phyloP scores from a whole-genome alignment of 208 protist species.

The Lotmaria passim region DNA sequence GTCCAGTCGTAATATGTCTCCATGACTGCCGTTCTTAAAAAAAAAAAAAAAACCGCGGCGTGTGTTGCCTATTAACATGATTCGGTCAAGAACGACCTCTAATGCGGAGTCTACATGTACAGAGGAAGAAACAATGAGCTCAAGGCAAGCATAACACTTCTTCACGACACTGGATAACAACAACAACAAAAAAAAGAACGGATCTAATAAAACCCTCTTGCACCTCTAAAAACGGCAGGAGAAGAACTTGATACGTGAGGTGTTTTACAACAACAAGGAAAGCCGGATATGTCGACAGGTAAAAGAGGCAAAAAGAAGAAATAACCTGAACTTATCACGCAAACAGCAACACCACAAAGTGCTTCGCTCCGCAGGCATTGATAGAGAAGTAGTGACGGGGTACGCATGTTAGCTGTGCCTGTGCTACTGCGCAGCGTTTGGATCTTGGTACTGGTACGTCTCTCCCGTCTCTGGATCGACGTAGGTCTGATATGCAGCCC shows the following conservation, averaged over 20 bases:
- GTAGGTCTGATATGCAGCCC: conserved; percentile 27
- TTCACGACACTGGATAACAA: too few species aligned
- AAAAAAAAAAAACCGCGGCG: too few species aligned
- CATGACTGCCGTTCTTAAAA: too few species aligned
- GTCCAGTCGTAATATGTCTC: too few species aligned
- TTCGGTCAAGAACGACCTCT: conserved; percentile 6
- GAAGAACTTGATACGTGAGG: too few species aligned
- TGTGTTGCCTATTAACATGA: not conserved
- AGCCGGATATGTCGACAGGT: too few species aligned
- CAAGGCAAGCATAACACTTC: not conserved
- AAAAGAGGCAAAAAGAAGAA: conserved; percentile 2
- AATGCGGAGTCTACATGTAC: conserved; percentile 19
- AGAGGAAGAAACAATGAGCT: not conserved
- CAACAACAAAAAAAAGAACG: conserved; percentile 1
- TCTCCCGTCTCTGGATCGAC: conserved; percentile 35
- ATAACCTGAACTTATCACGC: not conserved
- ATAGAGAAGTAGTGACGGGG: too few species aligned
- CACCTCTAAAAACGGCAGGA: not conserved
- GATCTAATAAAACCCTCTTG: not conserved
- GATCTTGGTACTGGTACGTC: conserved; percentile 35
- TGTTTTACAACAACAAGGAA: too few species aligned
- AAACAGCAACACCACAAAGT: too few species aligned
- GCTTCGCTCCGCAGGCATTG: too few species aligned
- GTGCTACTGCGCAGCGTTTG: conserved; percentile 9
- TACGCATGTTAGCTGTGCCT: too few species aligned